Percentiles rank a stretch among this genome's conserved stretches.
These are phyloP conservation scores for Truncatella angustata DNA, from an alignment of 2,329 filamentous ascomycete genomes.

Conservation along the genomic window DNA sequence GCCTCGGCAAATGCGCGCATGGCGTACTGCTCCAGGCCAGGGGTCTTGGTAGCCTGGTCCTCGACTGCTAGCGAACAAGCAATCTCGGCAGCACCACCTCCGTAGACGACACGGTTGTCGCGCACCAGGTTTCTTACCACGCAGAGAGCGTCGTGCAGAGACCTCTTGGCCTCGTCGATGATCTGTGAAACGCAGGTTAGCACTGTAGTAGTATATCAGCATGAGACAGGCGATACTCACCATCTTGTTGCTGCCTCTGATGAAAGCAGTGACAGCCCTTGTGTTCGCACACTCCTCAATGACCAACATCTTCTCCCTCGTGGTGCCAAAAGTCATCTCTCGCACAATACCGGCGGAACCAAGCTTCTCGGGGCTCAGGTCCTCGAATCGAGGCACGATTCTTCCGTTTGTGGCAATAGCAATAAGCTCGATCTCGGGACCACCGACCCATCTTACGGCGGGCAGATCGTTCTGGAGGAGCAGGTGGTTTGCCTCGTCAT, in stretches of 20 bases:
- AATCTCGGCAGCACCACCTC: conserved; percentile 94
- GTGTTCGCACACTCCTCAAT: conserved; percentile 99
- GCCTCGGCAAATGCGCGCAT: conserved; percentile 98
- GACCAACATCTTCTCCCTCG: conserved; percentile 98
- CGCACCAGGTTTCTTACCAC: conserved; percentile 94
- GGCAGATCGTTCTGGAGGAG: conserved; percentile 94
- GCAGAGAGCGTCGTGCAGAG: conserved; percentile 94
- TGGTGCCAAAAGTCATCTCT: conserved; percentile 96
- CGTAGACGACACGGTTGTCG: conserved; percentile 97
- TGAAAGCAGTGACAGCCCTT: conserved; percentile 91
- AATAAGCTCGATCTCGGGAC: conserved; percentile 96
- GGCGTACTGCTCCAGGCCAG: conserved; percentile 96
- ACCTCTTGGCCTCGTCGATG: conserved; percentile 98
- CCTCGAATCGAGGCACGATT: conserved; percentile 96
- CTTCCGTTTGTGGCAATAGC: conserved; percentile 97
- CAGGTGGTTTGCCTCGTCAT: conserved; percentile 97
- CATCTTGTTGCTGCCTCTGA: conserved; percentile 99
- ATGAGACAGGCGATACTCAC: too few species aligned
- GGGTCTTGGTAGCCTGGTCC: conserved; percentile 89
- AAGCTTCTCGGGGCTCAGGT: conserved; percentile 86
- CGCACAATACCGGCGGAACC: conserved; percentile 85
- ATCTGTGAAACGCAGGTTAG: conserved; percentile 57
- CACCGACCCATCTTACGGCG: conserved; percentile 96
- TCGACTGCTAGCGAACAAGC: conserved; percentile 96
- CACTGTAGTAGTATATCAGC: too few species aligned